These are phyloP conservation scores for Blastomyces silverae DNA, from an alignment of 2,329 filamentous ascomycete genomes.

Conservation along the genomic window DNA sequence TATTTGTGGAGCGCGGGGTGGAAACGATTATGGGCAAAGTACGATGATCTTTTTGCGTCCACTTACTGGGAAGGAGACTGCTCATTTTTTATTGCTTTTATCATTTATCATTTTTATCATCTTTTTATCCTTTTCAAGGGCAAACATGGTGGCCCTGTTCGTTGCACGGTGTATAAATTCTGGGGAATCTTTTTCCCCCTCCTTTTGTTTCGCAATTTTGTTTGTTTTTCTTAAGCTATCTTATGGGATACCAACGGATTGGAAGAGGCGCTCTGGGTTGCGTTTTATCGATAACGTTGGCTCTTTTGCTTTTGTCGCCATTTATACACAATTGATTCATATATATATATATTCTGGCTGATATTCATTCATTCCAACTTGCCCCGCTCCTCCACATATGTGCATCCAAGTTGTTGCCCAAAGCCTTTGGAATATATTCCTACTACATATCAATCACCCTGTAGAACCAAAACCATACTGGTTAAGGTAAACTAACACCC, in stretches of 20 bases:
- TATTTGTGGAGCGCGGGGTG: conserved; percentile 68
- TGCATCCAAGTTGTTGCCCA: no score
- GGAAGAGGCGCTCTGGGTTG: not conserved
- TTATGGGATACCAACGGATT: conserved; percentile 6
- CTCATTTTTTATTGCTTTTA: not conserved
- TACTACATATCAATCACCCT: no score
- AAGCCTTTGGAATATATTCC: not conserved
- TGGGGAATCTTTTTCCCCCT: not conserved
- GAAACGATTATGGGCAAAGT: conserved; percentile 96
- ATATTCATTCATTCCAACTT: not conserved
- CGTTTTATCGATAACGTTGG: not conserved
- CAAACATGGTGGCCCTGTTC: not conserved
- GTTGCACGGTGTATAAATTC: not conserved
- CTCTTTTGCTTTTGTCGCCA: not conserved
- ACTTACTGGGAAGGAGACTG: not conserved
- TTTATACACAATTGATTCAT: conserved; percentile 5
- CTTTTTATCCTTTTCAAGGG: not conserved
- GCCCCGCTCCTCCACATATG: not conserved
- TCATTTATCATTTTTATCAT: not conserved
- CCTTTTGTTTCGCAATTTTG: not conserved
- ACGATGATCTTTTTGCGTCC: conserved; percentile 48
- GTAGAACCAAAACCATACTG: not conserved
- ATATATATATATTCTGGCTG: not conserved
- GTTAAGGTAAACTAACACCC: not conserved
- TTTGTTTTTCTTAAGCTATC: not conserved